A percentile compares a stretch with the other conserved stretches of the same genome.
Evolutionary conservation across 768 basidiomycete genomes (phyloP).

Genomic region (Austroboletus eburneus): DNA sequence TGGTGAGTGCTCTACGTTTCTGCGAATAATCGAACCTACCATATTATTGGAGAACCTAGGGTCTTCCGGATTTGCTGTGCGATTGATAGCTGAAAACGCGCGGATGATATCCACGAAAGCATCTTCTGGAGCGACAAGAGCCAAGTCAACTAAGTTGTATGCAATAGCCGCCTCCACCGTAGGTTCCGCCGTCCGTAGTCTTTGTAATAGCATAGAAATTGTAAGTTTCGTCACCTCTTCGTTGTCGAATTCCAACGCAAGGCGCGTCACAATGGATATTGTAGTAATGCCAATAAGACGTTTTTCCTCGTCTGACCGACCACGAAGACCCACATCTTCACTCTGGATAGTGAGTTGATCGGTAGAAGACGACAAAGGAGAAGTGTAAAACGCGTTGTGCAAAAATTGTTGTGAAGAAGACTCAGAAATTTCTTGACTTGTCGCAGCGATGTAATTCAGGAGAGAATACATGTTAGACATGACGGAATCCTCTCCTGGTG

Average conservation of each 20-base stretch:
- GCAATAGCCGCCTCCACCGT: constrained; percentile 89
- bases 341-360: constrained; percentile 53
- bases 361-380: constrained; percentile 27
- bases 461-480: constrained; percentile 97
- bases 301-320: constrained; percentile 80
- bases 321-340: constrained; percentile 58
- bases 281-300: constrained; percentile 84
- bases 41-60: constrained; percentile 87
- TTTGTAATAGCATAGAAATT: constrained; percentile 89
- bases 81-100: constrained; percentile 80
- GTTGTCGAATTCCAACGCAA: constrained; percentile 81
- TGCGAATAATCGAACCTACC: constrained; percentile 37
- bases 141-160: constrained; percentile 87
- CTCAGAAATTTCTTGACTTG: constrained; percentile 72
- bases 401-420: constrained; percentile 41
- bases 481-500: constrained; percentile 82
- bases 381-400: constrained; percentile 38
- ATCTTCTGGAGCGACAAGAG: constrained; percentile 68
- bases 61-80: constrained; percentile 84
- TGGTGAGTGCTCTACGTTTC: not conserved
- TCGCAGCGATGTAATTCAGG: constrained; percentile 84
- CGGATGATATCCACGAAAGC: constrained; percentile 82
- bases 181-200: constrained; percentile 79
- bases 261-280: constrained; percentile 83
- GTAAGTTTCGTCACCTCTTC: constrained; percentile 90